Base-by-base conservation (phyloP, 2,329 filamentous ascomycete genomes). In the Sphaerulina populicola region DNA sequence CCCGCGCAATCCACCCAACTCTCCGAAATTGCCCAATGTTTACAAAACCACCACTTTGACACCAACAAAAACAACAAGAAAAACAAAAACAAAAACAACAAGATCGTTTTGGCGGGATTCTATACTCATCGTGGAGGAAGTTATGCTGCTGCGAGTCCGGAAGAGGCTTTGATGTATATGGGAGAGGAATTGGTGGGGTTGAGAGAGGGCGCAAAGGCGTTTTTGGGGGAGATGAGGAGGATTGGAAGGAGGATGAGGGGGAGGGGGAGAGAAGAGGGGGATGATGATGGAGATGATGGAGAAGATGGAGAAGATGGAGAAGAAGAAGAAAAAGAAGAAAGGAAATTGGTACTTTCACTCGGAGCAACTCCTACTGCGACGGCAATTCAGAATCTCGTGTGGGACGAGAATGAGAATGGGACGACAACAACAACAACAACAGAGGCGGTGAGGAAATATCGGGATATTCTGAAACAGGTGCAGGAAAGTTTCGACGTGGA, bases 291-390 rank as follows among this genome's bases (percentile, higher is more conserved):
- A n/a, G n/a, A n/a, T n/a, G n/a, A n/a, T n/a, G n/a, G 23, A 27
- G 4, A 7, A 27, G 23, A 7, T 1, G 23, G 23, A 27, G 4
- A 6, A 27, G 23, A 7, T 4, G 6, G 40, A 44, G 55, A 2
- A 62, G 60, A 43, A 36, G 31, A 27, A 3, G 47, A 57, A n/a
- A 23, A 47, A 2, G 33, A 47, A n/a, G 55, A 52, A 6, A 36
- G 44, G 2, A 70, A 69, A 44, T 58, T 78, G 12, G 72, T 81
- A 0, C 71, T 91, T 2, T 86, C 83, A 0, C 82, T 88, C 0
- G 87, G 87, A 5, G 86, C 87, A 0, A 88, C 86, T 14, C 87
- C 87, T 0, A 89, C 86, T 0, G 80, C 82, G 1, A 81, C 82
- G 0, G 76, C 81, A 8, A 73, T 83, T 23, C 80, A 86, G 62